Conservation (phyloP, 768 basidiomycete genomes). For the Porpolomopsis calyptriformis region DNA sequence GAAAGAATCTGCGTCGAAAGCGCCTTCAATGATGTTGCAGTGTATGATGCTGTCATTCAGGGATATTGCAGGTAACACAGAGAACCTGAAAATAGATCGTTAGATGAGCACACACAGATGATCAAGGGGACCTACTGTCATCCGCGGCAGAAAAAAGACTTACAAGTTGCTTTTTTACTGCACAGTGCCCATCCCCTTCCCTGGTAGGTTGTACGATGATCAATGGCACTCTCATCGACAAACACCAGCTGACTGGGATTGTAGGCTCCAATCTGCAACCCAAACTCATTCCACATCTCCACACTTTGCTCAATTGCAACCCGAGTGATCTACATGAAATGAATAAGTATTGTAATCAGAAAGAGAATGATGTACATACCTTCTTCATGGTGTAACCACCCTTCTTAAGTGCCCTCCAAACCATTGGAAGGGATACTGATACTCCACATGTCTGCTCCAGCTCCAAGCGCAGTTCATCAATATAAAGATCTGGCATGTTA, state of each 20-base stretch:
- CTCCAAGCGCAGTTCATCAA: constrained; percentile 1
- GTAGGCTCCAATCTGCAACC: constrained; percentile 12
- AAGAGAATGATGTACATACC: constrained; percentile 4
- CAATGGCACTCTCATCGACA: constrained; percentile 22
- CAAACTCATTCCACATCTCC: constrained; percentile 10
- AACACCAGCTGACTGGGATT: constrained; percentile 17
- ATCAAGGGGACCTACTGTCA: constrained; percentile 12
- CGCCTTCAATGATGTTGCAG: constrained; percentile 16
- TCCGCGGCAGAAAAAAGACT: constrained; percentile 20
- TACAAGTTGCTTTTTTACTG: constrained; percentile 14
- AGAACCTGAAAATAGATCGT: constrained; percentile 18
- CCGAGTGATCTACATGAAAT: constrained; percentile 10
- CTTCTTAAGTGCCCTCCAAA: background rate
- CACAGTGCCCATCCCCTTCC: constrained; percentile 18
- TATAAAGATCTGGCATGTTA: background rate
- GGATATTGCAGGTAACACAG: constrained; percentile 20
- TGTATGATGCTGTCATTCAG: constrained; percentile 19
- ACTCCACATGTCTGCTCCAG: background rate
- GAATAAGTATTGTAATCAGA: background rate
- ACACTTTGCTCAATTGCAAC: constrained; percentile 15
- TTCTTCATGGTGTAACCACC: constrained; percentile 3
- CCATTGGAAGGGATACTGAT: background rate
- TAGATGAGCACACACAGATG: constrained; percentile 5
- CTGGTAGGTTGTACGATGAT: constrained; percentile 15
- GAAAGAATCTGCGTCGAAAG: constrained; percentile 17